Evolutionary conservation across 2,329 filamentous ascomycete genomes (phyloP).

Genomic region (Alternaria incomplexa): DNA sequence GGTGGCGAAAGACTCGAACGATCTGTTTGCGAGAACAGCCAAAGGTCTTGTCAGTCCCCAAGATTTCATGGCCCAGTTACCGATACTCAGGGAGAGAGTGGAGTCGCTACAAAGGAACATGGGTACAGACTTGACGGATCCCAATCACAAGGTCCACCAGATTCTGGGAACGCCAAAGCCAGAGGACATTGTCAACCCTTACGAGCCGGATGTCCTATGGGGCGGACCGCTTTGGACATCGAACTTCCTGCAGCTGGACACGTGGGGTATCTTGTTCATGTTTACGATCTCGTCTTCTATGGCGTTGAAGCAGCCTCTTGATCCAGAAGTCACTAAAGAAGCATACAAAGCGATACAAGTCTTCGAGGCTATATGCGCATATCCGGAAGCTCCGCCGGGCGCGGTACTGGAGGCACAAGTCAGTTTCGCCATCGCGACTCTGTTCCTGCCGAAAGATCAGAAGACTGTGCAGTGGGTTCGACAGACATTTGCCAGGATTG

Average conservation of each 20-base stretch:
- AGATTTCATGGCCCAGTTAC: slow-evolving; percentile 68
- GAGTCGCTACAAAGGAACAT: slow-evolving; percentile 58
- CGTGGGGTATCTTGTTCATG: slow-evolving; percentile 80
- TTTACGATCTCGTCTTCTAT: slow-evolving; percentile 75
- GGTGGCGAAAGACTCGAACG: slow-evolving; percentile 79
- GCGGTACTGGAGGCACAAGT: slow-evolving; percentile 76
- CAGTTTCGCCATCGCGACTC: slow-evolving; percentile 73
- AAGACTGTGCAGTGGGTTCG: slow-evolving; percentile 80
- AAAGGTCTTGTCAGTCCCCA: slow-evolving; percentile 69
- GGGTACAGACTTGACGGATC: slow-evolving; percentile 67
- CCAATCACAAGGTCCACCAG: slow-evolving; percentile 67
- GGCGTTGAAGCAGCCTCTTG: slow-evolving; percentile 58
- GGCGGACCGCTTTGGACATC: slow-evolving; percentile 73
- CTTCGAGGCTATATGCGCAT: slow-evolving; percentile 78
- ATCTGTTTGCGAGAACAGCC: slow-evolving; percentile 73
- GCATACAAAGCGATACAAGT: slow-evolving; percentile 77
- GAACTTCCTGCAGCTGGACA: slow-evolving; percentile 77
- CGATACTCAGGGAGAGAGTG: slow-evolving; percentile 52
- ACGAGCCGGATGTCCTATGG: slow-evolving; percentile 70
- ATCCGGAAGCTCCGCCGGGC: slow-evolving; percentile 72
- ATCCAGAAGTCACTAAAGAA: slow-evolving; percentile 63
- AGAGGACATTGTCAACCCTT: slow-evolving; percentile 77
- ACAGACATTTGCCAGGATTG: slow-evolving; percentile 77
- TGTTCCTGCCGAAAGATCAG: slow-evolving; percentile 79
- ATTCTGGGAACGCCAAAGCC: slow-evolving; percentile 64